Evolutionary conservation across 257 asterid genomes (phyloP).

Genomic region (Lycium ferocissimum): DNA sequence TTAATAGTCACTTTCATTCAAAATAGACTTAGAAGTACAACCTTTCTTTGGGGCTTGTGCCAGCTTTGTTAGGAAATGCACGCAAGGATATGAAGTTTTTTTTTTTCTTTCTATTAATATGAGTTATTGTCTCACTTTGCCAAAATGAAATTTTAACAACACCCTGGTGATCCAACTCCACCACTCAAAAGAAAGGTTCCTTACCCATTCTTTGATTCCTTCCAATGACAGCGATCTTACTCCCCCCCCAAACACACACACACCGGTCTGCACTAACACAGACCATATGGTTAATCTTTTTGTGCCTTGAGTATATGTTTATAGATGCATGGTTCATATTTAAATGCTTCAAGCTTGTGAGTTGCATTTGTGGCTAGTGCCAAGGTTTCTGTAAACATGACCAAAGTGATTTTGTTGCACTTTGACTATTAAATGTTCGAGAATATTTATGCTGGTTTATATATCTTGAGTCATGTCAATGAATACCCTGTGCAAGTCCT

Average conservation of each 20-base stretch:
- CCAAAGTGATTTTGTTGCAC: background rate
- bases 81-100: background rate
- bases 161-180: no score
- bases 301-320: background rate
- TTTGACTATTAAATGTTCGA: background rate
- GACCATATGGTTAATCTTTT: background rate
- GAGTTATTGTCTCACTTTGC: background rate
- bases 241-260: no score
- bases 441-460: background rate
- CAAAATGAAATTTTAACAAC: background rate
- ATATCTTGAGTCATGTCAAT: no score
- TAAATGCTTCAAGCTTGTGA: constrained; percentile 9
- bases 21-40: background rate
- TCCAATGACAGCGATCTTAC: no score
- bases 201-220: no score
- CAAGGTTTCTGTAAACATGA: background rate
- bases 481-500: no score
- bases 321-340: background rate
- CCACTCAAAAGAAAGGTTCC: no score
- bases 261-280: no score
- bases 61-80: background rate
- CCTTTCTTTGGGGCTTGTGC: background rate
- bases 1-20: background rate
- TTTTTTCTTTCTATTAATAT: background rate
- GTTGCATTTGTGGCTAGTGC: background rate